Evolutionary conservation across 768 basidiomycete species (phyloP).

Genomic region (Rhodotorula toruloides): DNA sequence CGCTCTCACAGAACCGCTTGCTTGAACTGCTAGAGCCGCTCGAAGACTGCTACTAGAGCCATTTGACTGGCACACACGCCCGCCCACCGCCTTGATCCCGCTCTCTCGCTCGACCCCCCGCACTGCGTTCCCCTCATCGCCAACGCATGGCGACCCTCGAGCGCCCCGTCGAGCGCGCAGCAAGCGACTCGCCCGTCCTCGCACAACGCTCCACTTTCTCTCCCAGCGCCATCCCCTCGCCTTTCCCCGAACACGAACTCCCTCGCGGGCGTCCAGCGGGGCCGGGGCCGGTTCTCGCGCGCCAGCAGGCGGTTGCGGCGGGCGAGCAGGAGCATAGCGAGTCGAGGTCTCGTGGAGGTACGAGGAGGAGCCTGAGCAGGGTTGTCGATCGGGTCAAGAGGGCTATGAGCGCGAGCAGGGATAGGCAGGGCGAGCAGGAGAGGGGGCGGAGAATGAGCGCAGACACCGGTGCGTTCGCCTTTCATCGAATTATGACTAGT

Average conservation of each 20-base stretch:
- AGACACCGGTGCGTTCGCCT: neutral
- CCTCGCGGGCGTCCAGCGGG: neutral
- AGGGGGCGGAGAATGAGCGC: neutral
- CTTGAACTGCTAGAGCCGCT: no score
- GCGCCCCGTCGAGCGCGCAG: neutral
- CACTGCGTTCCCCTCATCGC: no score
- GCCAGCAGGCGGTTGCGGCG: neutral
- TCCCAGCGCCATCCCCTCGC: conserved; percentile 1
- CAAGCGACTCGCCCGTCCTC: neutral
- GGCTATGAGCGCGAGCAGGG: conserved; percentile 19
- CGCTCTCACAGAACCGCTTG: no score
- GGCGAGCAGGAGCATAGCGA: neutral
- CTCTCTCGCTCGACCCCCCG: neutral
- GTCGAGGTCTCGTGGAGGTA: conserved; percentile 13
- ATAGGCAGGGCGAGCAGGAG: neutral
- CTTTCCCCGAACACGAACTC: conserved; percentile 15
- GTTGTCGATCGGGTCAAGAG: conserved; percentile 19
- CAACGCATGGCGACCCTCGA: conserved; percentile 22
- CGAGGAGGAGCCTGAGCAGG: conserved; percentile 20
- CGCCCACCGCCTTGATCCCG: neutral
- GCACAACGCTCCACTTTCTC: neutral
- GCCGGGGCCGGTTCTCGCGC: neutral
- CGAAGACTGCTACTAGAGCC: no score
- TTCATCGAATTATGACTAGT: neutral
- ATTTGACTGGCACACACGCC: no score